Evolutionary conservation across 495 filamentous ascomycete genomes (phyloP).

Genomic region (Talaromyces trachyspermus): DNA sequence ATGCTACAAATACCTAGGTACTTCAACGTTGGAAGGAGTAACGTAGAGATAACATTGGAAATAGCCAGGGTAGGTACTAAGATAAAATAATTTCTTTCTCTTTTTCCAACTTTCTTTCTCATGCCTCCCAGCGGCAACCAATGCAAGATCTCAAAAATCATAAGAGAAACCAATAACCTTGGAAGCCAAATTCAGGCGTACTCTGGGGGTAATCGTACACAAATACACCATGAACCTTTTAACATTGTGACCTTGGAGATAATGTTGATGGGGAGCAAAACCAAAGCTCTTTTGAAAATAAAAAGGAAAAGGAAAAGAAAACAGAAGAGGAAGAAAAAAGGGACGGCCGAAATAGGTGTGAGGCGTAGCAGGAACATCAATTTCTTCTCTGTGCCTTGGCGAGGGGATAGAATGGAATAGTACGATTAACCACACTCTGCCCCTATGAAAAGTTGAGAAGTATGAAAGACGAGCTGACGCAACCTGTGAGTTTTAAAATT

Average conservation of each 20-base stretch:
- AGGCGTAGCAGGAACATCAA: no score
- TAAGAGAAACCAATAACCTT: neutral
- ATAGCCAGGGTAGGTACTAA: no score
- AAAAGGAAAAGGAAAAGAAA: slow-evolving; percentile 2
- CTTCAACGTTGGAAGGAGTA: no score
- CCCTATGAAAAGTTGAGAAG: no score
- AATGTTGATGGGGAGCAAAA: neutral
- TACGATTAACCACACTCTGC: no score
- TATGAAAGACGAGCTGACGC: no score
- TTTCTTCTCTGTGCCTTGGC: no score
- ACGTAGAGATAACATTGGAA: no score
- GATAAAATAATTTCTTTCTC: slow-evolving; percentile 10
- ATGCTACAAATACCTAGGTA: no score
- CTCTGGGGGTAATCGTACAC: slow-evolving; percentile 3
- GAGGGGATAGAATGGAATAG: no score
- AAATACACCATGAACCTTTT: neutral
- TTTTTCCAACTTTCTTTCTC: neutral
- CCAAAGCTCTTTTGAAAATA: neutral
- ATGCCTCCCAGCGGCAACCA: neutral
- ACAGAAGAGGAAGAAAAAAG: slow-evolving; percentile 7
- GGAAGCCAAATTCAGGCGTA: slow-evolving; percentile 1
- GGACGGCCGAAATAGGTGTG: no score
- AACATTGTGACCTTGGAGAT: no score
- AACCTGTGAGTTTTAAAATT: slow-evolving; percentile 15
- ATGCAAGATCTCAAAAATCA: neutral